Evolutionary conservation across 2,329 filamentous ascomycete genomes (phyloP).

Genomic region (Colletotrichum noveboracense): DNA sequence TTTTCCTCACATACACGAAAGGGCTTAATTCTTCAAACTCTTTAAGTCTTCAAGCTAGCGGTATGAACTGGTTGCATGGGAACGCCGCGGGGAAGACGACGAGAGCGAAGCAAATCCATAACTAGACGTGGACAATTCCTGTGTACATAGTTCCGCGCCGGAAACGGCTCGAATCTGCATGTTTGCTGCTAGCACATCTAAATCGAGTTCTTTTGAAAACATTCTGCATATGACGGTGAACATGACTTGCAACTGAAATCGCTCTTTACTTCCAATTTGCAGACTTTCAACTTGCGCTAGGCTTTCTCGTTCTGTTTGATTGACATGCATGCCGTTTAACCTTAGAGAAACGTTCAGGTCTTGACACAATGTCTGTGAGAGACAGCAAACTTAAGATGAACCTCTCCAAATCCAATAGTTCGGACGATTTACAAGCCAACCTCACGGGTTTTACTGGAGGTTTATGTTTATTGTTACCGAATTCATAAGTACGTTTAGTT

Average conservation of each 20-base stretch:
- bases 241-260: not conserved
- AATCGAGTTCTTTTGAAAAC: conserved; percentile 11
- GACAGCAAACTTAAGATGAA: not conserved
- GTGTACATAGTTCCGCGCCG: not conserved
- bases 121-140: not conserved
- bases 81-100: not conserved
- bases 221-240: not conserved
- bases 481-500: not conserved
- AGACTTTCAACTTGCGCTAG: not conserved
- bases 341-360: rapidly evolving
- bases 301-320: not conserved
- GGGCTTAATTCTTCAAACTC: not conserved
- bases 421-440: not conserved
- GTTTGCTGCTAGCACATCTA: not conserved
- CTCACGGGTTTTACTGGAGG: not conserved
- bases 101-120: not conserved
- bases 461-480: rapidly evolving
- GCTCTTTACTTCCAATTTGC: not conserved
- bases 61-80: not conserved
- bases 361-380: not conserved
- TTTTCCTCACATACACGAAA: not conserved
- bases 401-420: rapidly evolving
- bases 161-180: conserved; percentile 1
- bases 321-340: not conserved
- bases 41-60: not conserved